Percentiles rank a stretch among this genome's conserved stretches.
Conservation (phyloP, 2,329 filamentous ascomycete genomes). For the Chaetothyriales sp. region DNA sequence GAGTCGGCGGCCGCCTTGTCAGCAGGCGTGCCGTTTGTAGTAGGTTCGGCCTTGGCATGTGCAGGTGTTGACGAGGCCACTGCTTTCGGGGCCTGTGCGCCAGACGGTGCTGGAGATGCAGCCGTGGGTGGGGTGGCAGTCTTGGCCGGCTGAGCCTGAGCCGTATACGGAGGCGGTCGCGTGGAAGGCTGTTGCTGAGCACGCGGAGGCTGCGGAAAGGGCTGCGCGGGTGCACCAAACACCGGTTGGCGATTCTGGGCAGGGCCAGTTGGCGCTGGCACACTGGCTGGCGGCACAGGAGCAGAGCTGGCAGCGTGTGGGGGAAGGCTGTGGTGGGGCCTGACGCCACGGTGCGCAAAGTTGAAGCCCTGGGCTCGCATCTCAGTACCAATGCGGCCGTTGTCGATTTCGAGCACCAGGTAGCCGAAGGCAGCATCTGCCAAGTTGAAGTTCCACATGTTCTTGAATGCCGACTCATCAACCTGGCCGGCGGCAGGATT, state of each 20-base stretch:
- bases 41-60: constrained; percentile 19
- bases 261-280: constrained; percentile 24
- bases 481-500: constrained; percentile 65
- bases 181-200: constrained; percentile 18
- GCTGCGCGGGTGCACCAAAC: constrained; percentile 27
- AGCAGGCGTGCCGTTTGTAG: constrained; percentile 37
- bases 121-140: constrained; percentile 18
- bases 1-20: constrained; percentile 28
- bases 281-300: constrained; percentile 15
- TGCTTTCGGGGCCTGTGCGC: constrained; percentile 33
- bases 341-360: constrained; percentile 79
- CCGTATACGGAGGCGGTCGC: constrained; percentile 4
- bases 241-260: constrained; percentile 25
- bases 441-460: constrained; percentile 98
- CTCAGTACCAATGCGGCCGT: constrained; percentile 89
- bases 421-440: constrained; percentile 96
- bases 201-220: constrained; percentile 20
- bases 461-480: constrained; percentile 98
- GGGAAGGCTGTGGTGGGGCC: constrained; percentile 9
- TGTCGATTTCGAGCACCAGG: constrained; percentile 85
- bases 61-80: constrained; percentile 29
- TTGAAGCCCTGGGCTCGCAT: constrained; percentile 99
- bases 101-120: constrained; percentile 28
- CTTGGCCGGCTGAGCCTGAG: constrained; percentile 4
- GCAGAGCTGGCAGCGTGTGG: constrained; percentile 8